Evolutionary conservation across 768 basidiomycete genomes (phyloP).

Genomic region (Mycena rebaudengoi): DNA sequence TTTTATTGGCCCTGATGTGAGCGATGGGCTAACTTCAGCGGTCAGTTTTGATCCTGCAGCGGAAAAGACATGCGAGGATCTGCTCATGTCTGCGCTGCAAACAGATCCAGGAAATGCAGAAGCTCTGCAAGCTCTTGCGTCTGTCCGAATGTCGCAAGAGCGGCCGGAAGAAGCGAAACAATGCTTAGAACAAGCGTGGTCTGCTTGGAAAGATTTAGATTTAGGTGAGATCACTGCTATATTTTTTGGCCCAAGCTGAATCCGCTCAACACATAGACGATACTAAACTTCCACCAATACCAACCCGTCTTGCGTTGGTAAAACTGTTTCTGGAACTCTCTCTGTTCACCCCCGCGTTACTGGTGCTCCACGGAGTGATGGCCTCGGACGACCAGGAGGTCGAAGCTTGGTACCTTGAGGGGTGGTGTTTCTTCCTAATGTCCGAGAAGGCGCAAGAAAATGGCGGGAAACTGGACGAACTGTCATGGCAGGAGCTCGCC

Average conservation of each 20-base stretch:
- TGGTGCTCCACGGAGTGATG: conserved; percentile 82
- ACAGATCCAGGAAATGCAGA: conserved; percentile 81
- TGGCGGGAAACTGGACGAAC: conserved; percentile 55
- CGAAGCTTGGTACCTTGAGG: conserved; percentile 94
- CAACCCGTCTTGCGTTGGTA: conserved; percentile 76
- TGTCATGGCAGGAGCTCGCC: conserved; percentile 81
- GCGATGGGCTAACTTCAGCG: not conserved
- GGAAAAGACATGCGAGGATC: conserved; percentile 80
- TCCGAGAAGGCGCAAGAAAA: conserved; percentile 73
- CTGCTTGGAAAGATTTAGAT: conserved; percentile 75
- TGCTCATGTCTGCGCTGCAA: conserved; percentile 76
- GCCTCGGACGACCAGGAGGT: conserved; percentile 85
- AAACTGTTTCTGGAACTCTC: conserved; percentile 83
- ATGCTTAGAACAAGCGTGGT: conserved; percentile 74
- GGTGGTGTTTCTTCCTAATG: conserved; percentile 92
- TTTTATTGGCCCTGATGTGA: not conserved
- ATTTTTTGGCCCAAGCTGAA: conserved; percentile 15
- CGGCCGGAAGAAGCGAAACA: conserved; percentile 82
- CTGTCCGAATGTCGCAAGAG: conserved; percentile 89
- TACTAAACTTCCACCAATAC: conserved; percentile 72
- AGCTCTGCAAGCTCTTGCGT: conserved; percentile 81
- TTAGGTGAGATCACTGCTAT: conserved; percentile 41
- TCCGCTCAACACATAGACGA: conserved; percentile 56
- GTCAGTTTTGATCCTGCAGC: conserved; percentile 83
- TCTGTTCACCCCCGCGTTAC: conserved; percentile 74